Evolutionary conservation across 345 rosid species (phyloP), one percentile per base, ranked within the genome.

Genomic region (Aegle marmelos): DNA sequence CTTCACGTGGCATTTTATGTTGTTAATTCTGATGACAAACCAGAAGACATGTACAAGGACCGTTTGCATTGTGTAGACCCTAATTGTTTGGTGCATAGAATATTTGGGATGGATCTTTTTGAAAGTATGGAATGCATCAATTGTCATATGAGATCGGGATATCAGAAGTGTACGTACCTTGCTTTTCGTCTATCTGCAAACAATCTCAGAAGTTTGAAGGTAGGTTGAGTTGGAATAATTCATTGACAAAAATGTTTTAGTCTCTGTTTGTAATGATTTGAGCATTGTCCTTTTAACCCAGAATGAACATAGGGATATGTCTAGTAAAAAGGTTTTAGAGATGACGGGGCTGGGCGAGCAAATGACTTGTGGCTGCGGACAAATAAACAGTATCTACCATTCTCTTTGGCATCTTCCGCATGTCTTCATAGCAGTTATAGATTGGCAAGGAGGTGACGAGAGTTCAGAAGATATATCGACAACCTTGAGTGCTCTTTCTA

Each of bases 81-180:
- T n/a, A 8, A n/a, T 25, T 68, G 56, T 68, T 68, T 41, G n/a
- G 72, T 68, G 57, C 68, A 63, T 63, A 30, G 68, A 31, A 31
- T 63, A 63, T 63, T 63, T 31, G 68, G 68, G 31, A 30, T 30
- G 68, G 68, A 63, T 63, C 5, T 16, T 63, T 17, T 14, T 31
- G 39, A 41, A 68, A 24, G 56, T 24, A 14, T 45, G 14, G 5
- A 68, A 21, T 68, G 72, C n/a, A 3, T 13, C 22, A 24, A n/a
- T 3, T 39, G 72, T 45, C 4, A 45, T 4, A 13, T 45, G 25
- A 30, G 24, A 37, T 68, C 57, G 4, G 27, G 27, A 45, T n/a
- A 36, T 21, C 70, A 2, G 7, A 36, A 34, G 70, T 1, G 7
- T 68, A 41, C 33, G 14, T 0, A 22, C 50, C 30, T 41, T 13